Percentiles rank a stretch among this genome's conserved stretches.
Conservation (phyloP, 305 asterid genomes). For the Fraxinus platypoda region DNA sequence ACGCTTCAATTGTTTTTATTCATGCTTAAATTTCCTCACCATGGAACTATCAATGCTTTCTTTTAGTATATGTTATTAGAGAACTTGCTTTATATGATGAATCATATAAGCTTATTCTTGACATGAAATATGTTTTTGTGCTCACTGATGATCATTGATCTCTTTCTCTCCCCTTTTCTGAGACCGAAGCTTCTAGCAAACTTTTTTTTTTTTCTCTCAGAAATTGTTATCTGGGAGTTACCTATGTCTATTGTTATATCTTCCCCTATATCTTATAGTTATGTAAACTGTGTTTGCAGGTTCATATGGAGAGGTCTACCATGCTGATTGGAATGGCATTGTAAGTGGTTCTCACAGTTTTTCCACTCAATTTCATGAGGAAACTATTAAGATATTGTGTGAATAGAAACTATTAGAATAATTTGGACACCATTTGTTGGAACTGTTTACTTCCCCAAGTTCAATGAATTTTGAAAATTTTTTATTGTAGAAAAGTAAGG, state of each 20-base stretch:
- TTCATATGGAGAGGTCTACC: slow-evolving; percentile 99
- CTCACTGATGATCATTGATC: slow-evolving; percentile 11
- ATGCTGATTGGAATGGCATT: slow-evolving; percentile 99
- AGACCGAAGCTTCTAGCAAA: background rate
- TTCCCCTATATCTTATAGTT: slow-evolving; percentile 8
- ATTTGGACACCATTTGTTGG: background rate
- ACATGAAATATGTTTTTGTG: slow-evolving; percentile 5
- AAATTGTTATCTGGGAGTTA: background rate
- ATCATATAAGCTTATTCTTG: slow-evolving; percentile 12
- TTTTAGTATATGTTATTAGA: slow-evolving; percentile 3
- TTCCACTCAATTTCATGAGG: slow-evolving; percentile 14
- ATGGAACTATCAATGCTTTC: slow-evolving; percentile 4
- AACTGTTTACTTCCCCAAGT: background rate
- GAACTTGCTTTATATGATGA: slow-evolving; percentile 5
- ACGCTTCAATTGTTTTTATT: slow-evolving; percentile 4
- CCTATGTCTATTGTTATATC: slow-evolving; percentile 15
- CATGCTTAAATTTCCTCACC: slow-evolving; percentile 12
- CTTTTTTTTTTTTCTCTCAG: slow-evolving; percentile 4
- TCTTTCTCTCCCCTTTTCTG: slow-evolving; percentile 6
- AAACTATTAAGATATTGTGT: slow-evolving; percentile 4
- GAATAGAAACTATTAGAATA: background rate
- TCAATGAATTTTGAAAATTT: background rate
- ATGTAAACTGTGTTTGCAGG: slow-evolving; percentile 48
- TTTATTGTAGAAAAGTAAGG: background rate
- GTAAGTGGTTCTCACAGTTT: slow-evolving; percentile 54